Evolutionary conservation across 495 filamentous ascomycete genomes (phyloP).

Genomic region (Penicillium verhagenii): DNA sequence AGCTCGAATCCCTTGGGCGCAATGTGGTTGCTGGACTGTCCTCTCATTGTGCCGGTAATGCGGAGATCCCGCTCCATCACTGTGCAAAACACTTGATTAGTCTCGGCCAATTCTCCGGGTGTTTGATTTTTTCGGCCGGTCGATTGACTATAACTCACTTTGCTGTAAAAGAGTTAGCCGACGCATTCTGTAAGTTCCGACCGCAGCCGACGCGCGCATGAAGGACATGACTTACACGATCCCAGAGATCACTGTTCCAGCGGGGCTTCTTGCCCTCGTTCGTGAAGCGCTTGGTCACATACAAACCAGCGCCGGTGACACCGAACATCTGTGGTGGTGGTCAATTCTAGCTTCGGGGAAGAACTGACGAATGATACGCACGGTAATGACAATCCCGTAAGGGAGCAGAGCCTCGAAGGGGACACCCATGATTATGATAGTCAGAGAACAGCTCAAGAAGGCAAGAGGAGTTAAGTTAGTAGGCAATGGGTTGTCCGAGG

Average conservation of each 20-base stretch:
- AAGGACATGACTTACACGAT: slow-evolving; percentile 63
- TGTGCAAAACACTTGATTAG: slow-evolving; percentile 37
- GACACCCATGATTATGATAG: slow-evolving; percentile 70
- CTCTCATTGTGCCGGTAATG: slow-evolving; percentile 81
- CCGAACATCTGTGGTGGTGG: slow-evolving; percentile 77
- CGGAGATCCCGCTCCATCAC: slow-evolving; percentile 97
- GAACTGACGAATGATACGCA: slow-evolving; percentile 49
- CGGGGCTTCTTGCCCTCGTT: slow-evolving; percentile 87
- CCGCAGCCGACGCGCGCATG: slow-evolving; percentile 29
- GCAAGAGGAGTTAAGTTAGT: background rate
- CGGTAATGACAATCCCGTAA: slow-evolving; percentile 84
- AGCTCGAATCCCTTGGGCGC: slow-evolving; percentile 89
- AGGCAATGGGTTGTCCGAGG: slow-evolving; percentile 8
- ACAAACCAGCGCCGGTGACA: slow-evolving; percentile 72
- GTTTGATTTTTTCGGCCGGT: background rate
- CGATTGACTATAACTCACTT: slow-evolving; percentile 56
- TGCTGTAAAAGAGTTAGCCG: slow-evolving; percentile 58
- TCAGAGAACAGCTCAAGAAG: slow-evolving; percentile 1
- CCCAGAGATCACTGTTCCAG: slow-evolving; percentile 88
- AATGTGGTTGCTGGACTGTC: slow-evolving; percentile 74
- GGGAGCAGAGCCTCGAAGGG: slow-evolving; percentile 95
- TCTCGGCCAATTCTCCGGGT: background rate
- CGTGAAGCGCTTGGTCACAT: slow-evolving; percentile 68
- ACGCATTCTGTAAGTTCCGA: slow-evolving; percentile 21
- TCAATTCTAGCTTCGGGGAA: slow-evolving; percentile 23